These are phyloP conservation scores for Raphanus hybrid DNA, from an alignment of 441 rosid species.

Conservation along the genomic window DNA sequence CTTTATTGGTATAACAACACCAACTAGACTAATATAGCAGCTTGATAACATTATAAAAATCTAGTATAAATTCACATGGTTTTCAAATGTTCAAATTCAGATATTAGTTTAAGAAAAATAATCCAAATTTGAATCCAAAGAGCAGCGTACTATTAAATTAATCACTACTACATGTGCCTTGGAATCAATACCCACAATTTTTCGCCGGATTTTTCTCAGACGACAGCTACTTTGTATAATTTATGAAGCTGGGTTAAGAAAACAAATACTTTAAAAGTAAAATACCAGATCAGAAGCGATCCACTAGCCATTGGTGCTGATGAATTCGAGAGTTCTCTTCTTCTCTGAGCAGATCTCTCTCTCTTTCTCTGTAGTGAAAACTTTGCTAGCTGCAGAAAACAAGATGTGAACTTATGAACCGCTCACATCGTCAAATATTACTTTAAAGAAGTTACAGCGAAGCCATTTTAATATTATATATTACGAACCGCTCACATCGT, in stretches of 20 bases:
- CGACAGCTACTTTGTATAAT: constrained; percentile 10
- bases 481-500: not conserved
- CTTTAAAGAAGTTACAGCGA: constrained; percentile 2
- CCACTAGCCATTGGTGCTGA: constrained; percentile 4
- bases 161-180: constrained; percentile 28
- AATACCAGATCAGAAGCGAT: constrained; percentile 27
- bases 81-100: constrained; percentile 29
- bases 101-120: constrained; percentile 15
- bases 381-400: constrained; percentile 19
- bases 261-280: not conserved
- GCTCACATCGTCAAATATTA: too few relatives aligned
- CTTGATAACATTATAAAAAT: constrained; percentile 10
- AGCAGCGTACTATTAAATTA: constrained; percentile 2
- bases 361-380: not conserved
- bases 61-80: constrained; percentile 21
- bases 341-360: constrained; percentile 13
- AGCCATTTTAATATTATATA: not conserved
- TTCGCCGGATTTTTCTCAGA: constrained; percentile 33
- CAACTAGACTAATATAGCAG: not conserved
- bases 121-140: not conserved
- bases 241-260: not conserved
- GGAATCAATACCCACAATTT: constrained; percentile 29
- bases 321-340: not conserved
- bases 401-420: constrained; percentile 23
- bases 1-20: constrained; percentile 1